phyloP scores from a whole-genome alignment of 352 stramenopile species.

The Pythium apleroticum region DNA sequence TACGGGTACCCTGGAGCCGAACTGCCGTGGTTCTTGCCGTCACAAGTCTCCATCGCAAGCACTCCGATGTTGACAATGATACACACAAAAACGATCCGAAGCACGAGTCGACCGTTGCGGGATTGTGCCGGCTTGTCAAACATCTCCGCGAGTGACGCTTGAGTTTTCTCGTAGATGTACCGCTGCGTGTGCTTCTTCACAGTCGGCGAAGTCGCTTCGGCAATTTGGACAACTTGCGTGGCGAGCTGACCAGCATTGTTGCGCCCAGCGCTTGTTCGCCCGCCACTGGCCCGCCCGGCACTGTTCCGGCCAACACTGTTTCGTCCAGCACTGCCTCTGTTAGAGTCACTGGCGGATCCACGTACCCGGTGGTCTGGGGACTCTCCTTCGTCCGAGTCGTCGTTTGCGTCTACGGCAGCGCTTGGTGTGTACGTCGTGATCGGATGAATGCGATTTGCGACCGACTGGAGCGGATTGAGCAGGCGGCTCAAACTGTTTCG shows the following conservation, averaged over 20 bases:
- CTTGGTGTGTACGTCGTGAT: constrained; percentile 17
- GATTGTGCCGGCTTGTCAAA: constrained; percentile 44
- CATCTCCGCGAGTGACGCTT: constrained; percentile 39
- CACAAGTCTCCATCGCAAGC: constrained; percentile 63
- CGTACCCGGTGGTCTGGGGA: not conserved
- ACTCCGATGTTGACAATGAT: constrained; percentile 51
- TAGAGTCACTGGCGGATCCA: not conserved
- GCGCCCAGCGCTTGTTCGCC: not conserved
- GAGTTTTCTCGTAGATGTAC: constrained; percentile 30
- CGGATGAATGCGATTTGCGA: constrained; percentile 15
- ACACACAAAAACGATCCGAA: constrained; percentile 47
- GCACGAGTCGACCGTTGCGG: constrained; percentile 34
- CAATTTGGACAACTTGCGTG: constrained; percentile 14
- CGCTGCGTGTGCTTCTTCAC: constrained; percentile 7
- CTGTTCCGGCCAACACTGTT: not conserved
- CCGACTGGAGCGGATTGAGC: constrained; percentile 1
- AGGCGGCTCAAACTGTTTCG: constrained; percentile 16
- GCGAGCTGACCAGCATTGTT: not conserved
- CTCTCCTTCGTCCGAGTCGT: constrained; percentile 6
- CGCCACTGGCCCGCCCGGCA: not conserved
- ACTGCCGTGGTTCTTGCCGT: constrained; percentile 51
- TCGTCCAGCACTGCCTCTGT: not conserved
- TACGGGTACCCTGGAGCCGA: constrained; percentile 61
- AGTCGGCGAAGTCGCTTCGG: constrained; percentile 5
- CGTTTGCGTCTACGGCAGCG: not conserved